These are phyloP conservation scores for Metarhizium robertsii DNA, from an alignment of 2,329 filamentous ascomycete genomes.

Conservation along the genomic window DNA sequence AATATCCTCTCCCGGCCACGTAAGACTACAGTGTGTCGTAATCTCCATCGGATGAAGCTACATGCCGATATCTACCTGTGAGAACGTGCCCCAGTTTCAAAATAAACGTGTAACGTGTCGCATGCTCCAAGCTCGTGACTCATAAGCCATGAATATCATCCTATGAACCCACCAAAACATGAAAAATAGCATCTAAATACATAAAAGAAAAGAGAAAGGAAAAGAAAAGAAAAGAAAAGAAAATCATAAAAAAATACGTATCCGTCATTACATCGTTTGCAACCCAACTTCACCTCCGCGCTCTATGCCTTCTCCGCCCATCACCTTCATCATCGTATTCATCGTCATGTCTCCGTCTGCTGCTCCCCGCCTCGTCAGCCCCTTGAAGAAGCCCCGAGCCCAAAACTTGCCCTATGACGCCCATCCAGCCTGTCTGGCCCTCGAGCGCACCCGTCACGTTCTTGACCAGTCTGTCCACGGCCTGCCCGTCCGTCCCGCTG, in stretches of 20 bases:
- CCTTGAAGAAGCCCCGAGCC: constrained; percentile 12
- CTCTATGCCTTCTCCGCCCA: constrained; percentile 2
- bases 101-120: too few relatives aligned
- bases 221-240: constrained; percentile 1
- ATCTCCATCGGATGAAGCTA: too few relatives aligned
- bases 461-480: constrained; percentile 25
- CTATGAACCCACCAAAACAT: too few relatives aligned
- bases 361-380: constrained; percentile 5
- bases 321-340: constrained; percentile 11
- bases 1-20: too few relatives aligned
- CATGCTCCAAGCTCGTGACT: not conserved
- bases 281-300: not conserved
- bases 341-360: not conserved
- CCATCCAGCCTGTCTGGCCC: constrained; percentile 21
- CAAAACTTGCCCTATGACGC: constrained; percentile 21
- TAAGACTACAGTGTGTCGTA: too few relatives aligned
- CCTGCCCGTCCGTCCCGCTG: constrained; percentile 31
- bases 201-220: not conserved
- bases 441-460: constrained; percentile 19
- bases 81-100: too few relatives aligned
- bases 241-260: not conserved
- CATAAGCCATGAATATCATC: not conserved
- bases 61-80: too few relatives aligned
- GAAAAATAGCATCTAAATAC: not conserved
- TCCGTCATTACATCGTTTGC: constrained; percentile 9